These are phyloP conservation scores for Kodamaea arcana DNA, from an alignment of 1,139 yeast species.

Conservation along the genomic window DNA sequence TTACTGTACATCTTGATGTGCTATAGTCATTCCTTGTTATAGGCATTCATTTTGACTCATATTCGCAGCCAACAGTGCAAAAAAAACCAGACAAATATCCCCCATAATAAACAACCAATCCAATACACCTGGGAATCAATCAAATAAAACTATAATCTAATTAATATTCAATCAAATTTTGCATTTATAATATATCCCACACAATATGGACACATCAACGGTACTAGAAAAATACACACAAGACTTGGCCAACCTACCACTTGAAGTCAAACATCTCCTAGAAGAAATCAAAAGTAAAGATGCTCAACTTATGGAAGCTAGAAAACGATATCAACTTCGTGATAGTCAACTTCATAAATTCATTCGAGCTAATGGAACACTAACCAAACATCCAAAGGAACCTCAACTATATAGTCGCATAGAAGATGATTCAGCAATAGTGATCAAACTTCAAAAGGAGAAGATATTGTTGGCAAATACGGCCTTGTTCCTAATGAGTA, in stretches of 20 bases:
- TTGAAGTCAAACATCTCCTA: constrained; percentile 75
- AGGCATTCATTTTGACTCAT: too few species aligned
- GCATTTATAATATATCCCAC: too few species aligned
- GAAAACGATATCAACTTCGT: constrained; percentile 63
- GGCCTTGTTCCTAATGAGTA: constrained; percentile 69
- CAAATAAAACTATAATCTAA: too few species aligned
- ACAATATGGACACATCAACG: constrained; percentile 47
- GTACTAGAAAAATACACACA: constrained; percentile 49
- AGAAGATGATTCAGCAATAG: constrained; percentile 60
- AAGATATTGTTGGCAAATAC: constrained; percentile 80
- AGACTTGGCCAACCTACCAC: constrained; percentile 77
- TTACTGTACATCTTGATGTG: too few species aligned
- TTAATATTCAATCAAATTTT: too few species aligned
- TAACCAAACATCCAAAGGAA: constrained; percentile 81
- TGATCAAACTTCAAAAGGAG: constrained; percentile 65
- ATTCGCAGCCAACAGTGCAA: too few species aligned
- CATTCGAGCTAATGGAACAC: constrained; percentile 78
- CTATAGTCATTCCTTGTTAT: too few species aligned
- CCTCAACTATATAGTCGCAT: constrained; percentile 62
- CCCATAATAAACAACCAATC: too few species aligned
- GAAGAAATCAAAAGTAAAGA: constrained; percentile 79
- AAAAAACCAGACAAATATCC: too few species aligned
- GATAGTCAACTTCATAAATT: constrained; percentile 80
- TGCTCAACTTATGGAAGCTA: constrained; percentile 57
- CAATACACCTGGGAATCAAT: too few species aligned